Evolutionary conservation across 2,329 filamentous ascomycete species (phyloP), one percentile per base, ranked within the genome.

Genomic region (Magnaporthiopsis incrustans): DNA sequence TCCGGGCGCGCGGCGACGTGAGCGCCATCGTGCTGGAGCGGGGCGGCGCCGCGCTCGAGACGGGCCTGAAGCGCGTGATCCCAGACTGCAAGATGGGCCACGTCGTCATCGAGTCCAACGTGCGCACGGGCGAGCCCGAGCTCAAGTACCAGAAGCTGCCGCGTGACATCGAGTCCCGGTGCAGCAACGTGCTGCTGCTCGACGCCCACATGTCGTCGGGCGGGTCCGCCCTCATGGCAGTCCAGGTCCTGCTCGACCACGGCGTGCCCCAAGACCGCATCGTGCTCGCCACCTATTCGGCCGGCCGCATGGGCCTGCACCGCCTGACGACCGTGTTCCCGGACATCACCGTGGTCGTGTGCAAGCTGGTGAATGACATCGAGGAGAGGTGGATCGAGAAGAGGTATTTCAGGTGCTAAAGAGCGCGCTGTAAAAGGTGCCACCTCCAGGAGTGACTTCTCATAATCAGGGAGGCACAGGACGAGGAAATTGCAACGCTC

Each of bases 201-300:
- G 95, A 98, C 75, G 89, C 93, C 18, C 95, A 99, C 73, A 97
- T 98, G 90, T 92, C 91, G 32, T 93, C 89, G 66, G 95, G 95
- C 58, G 94, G 93, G 50, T 85, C 86, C 22, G 86, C 85, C 1
- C 79, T 99, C 65, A 99, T 99, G 95, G 92, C 95, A 0, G 93
- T 98, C 57, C 90, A 95, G 72, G 91, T 98, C n/a, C 79, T 99
- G 63, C 87, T 97, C 22, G 95, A 99, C 74, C 93, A 98, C 72
- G 95, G 95, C 14, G 93, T 98, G 8, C 79, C 85, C 7, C 88
- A 95, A 72, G 85, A 91, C 59, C 88, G 83, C 68, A 97, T 99
- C 68, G 91, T 97, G 44, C 89, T 98, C 73, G 93, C 96, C 56
- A 97, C 94, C 4, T 97, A 96, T 73, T 89, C 92, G 68, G 94